These are phyloP conservation scores for Aspergillus persii DNA, from an alignment of 2,329 filamentous ascomycete genomes.

Conservation along the genomic window DNA sequence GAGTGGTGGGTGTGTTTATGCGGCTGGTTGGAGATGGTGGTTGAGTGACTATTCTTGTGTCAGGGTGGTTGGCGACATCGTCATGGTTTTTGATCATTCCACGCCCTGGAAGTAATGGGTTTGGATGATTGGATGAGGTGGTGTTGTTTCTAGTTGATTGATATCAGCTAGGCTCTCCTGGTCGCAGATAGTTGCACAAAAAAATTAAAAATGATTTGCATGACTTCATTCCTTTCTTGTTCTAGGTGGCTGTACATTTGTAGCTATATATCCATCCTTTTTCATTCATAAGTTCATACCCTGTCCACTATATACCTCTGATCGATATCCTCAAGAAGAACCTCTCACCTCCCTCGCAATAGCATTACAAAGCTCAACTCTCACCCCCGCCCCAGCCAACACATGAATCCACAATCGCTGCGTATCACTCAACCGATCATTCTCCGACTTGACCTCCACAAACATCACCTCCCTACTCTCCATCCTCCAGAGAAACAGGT, in stretches of 20 bases:
- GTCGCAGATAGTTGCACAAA: not conserved
- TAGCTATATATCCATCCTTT: not conserved
- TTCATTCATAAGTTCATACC: not conserved
- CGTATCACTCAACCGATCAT: constrained; percentile 92
- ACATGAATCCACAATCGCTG: constrained; percentile 97
- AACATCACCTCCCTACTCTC: constrained; percentile 67
- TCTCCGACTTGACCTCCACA: constrained; percentile 76
- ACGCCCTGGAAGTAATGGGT: not conserved
- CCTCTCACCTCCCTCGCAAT: constrained; percentile 54
- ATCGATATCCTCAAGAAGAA: not conserved
- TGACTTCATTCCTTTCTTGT: not conserved
- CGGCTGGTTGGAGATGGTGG: not conserved
- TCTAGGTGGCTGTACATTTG: not conserved
- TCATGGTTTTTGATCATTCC: not conserved
- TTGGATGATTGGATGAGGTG: not conserved
- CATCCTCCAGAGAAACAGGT: constrained; percentile 82
- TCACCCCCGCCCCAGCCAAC: constrained; percentile 76
- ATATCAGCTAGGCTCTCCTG: not conserved
- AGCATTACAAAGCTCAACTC: constrained; percentile 75
- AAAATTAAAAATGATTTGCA: not conserved
- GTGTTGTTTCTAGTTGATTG: not conserved
- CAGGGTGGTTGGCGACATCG: too few relatives aligned
- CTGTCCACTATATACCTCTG: not conserved
- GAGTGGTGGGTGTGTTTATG: constrained; percentile 4
- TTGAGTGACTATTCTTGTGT: not conserved